These are phyloP conservation scores for Haplosporangium gracile DNA, from an alignment of 192 early-diverging fungal species.

Conservation along the genomic window DNA sequence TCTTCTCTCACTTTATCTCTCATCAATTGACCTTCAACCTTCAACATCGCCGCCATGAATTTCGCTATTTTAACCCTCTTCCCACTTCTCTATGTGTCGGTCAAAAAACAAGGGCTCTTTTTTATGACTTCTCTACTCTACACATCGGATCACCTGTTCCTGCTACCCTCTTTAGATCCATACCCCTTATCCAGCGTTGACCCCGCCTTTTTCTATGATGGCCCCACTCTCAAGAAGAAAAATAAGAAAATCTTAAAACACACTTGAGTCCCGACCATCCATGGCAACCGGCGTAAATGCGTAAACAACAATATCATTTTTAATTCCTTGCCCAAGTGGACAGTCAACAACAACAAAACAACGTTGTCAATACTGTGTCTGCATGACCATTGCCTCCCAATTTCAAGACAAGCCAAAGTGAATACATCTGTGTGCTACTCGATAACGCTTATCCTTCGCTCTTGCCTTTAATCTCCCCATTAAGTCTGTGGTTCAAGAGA, in stretches of 20 bases:
- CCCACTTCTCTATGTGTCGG: neutral
- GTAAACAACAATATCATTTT: neutral
- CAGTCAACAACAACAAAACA: no score
- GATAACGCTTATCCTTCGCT: no score
- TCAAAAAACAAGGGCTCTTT: no score
- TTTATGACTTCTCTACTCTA: neutral
- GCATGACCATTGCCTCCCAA: no score
- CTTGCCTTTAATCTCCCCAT: no score
- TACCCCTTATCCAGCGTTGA: neutral
- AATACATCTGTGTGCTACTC: no score
- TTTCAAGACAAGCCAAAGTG: no score
- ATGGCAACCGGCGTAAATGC: neutral
- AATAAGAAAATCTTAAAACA: neutral
- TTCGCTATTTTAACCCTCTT: neutral
- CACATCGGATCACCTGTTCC: neutral
- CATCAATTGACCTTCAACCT: no score
- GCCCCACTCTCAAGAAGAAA: slow-evolving; percentile 1
- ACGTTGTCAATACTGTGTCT: no score
- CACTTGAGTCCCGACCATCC: neutral
- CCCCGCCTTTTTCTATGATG: neutral
- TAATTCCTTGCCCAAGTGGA: neutral
- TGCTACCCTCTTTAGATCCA: neutral
- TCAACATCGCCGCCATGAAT: no score
- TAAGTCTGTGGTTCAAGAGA: neutral
- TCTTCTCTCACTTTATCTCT: neutral